These are phyloP conservation scores for Nematodospora anomalae DNA, from an alignment of 1,139 yeast species.

Conservation along the genomic window DNA sequence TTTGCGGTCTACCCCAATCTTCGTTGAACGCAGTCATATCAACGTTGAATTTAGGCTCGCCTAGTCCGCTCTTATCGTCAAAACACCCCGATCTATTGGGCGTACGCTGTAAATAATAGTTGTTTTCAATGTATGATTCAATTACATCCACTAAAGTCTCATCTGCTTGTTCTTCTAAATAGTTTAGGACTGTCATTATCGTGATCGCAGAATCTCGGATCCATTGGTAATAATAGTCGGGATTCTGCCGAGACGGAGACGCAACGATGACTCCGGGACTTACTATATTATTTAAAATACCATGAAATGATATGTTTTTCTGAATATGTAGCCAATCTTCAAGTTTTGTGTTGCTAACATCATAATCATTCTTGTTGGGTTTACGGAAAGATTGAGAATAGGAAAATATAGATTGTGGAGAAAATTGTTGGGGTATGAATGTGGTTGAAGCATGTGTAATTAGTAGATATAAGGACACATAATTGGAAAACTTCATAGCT, in stretches of 20 bases:
- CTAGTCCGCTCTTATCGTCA: conserved; percentile 54
- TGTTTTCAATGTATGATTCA: conserved; percentile 61
- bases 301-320: conserved; percentile 47
- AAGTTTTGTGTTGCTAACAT: conserved; percentile 24
- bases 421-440: background rate
- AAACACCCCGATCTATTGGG: conserved; percentile 70
- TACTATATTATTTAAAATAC: conserved; percentile 65
- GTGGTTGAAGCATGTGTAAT: background rate
- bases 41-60: conserved; percentile 84
- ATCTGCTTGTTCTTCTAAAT: conserved; percentile 42
- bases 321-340: conserved; percentile 60
- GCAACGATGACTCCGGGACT: conserved; percentile 83
- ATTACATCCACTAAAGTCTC: conserved; percentile 30
- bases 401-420: background rate
- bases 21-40: conserved; percentile 61
- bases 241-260: conserved; percentile 66
- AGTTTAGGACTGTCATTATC: conserved; percentile 60
- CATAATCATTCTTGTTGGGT: background rate
- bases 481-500: background rate
- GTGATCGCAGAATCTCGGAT: conserved; percentile 87
- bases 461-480: background rate
- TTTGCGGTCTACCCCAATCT: conserved; percentile 93
- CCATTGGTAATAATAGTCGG: conserved; percentile 91
- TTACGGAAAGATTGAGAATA: background rate
- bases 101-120: conserved; percentile 59